A percentile compares a stretch with the other conserved stretches of the same genome.
These are phyloP conservation scores for Chytridium lagenaria DNA, from an alignment of 371 early-diverging fungal genomes.

Conservation along the genomic window DNA sequence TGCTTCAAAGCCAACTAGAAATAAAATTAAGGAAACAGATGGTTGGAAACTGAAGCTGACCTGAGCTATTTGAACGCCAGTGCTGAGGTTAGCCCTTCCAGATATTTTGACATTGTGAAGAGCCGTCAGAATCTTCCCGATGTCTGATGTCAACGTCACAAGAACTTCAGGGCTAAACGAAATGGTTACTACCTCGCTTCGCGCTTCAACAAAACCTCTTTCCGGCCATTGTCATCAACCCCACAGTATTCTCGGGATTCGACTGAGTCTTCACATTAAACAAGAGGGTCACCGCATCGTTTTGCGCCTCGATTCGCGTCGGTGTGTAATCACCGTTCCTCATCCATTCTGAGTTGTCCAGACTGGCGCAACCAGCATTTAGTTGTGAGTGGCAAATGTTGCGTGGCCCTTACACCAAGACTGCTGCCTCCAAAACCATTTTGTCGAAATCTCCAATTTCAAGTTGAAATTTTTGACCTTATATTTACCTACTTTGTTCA, in stretches of 20 bases:
- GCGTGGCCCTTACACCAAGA: constrained; percentile 63
- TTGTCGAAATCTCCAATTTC: not conserved
- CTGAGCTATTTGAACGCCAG: constrained; percentile 95
- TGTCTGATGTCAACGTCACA: constrained; percentile 88
- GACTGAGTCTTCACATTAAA: constrained; percentile 90
- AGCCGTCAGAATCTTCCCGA: constrained; percentile 89
- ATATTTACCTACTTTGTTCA: no score
- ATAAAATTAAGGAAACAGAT: constrained; percentile 12
- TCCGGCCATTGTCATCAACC: constrained; percentile 95
- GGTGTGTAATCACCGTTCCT: constrained; percentile 98
- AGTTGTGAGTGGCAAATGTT: not conserved
- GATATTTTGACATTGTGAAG: constrained; percentile 79
- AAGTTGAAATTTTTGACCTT: no score
- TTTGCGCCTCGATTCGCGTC: constrained; percentile 91
- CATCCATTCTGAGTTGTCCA: constrained; percentile 99
- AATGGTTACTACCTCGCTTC: not conserved
- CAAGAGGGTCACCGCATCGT: constrained; percentile 91
- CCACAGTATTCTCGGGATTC: constrained; percentile 97
- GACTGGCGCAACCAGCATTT: not conserved
- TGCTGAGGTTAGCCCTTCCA: constrained; percentile 78
- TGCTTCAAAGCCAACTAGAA: constrained; percentile 91
- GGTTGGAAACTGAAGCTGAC: constrained; percentile 54
- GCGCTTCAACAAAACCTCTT: constrained; percentile 66
- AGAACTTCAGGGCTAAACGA: constrained; percentile 86
- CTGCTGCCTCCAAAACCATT: constrained; percentile 81